Percentiles rank a stretch among this genome's conserved stretches.
phyloP scores from a whole-genome alignment of 768 basidiomycete genomes.

The Antrodiella citrinella region DNA sequence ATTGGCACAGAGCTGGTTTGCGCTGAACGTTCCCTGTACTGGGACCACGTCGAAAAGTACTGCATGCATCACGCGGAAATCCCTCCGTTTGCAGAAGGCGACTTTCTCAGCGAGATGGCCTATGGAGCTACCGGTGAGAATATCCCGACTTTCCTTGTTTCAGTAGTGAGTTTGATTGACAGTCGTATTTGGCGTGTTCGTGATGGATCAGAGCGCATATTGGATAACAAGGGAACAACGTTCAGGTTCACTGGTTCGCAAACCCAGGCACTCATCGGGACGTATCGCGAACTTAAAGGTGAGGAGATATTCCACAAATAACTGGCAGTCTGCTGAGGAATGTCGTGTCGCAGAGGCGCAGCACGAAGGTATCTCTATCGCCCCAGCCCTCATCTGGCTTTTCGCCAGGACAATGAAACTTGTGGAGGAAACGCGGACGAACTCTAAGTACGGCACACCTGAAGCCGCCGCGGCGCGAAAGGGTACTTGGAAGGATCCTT shows the following conservation, averaged over 20 bases:
- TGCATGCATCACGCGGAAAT: constrained; percentile 14
- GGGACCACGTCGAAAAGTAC: constrained; percentile 11
- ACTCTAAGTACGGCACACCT: constrained; percentile 12
- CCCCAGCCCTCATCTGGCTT: constrained; percentile 14
- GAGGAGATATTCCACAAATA: too few species aligned
- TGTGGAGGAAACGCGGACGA: constrained; percentile 9
- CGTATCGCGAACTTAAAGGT: background rate
- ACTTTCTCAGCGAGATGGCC: constrained; percentile 17
- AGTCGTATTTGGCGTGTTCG: too few species aligned
- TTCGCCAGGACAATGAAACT: constrained; percentile 13
- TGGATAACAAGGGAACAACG: background rate
- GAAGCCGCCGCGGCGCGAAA: constrained; percentile 6
- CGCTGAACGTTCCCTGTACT: constrained; percentile 22
- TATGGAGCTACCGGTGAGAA: constrained; percentile 17
- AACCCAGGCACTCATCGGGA: background rate
- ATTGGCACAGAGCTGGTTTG: constrained; percentile 25
- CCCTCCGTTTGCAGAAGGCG: constrained; percentile 9
- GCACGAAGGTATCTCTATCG: constrained; percentile 2
- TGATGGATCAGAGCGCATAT: background rate
- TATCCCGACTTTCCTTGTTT: too few species aligned
- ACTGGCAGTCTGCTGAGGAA: too few species aligned
- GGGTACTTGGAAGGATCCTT: constrained; percentile 4
- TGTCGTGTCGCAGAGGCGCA: background rate
- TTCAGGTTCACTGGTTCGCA: background rate
- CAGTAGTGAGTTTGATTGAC: too few species aligned